These are phyloP conservation scores for Mortierella sp. DNA, from an alignment of 371 early-diverging fungal species.

Conservation along the genomic window DNA sequence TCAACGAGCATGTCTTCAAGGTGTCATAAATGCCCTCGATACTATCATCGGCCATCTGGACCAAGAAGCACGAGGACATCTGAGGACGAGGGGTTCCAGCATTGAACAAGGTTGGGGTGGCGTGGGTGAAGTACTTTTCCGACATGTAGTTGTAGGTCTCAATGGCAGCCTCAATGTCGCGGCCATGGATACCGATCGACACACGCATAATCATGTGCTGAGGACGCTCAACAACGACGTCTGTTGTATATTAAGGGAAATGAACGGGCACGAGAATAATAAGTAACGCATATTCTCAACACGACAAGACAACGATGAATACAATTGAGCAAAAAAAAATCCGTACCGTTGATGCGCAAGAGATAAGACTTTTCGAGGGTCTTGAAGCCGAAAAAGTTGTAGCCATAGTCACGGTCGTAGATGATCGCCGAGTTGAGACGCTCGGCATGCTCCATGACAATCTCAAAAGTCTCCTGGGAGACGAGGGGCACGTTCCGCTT, in stretches of 20 bases:
- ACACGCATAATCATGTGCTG: slow-evolving; percentile 99
- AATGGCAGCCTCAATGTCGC: slow-evolving; percentile 93
- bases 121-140: slow-evolving; percentile 97
- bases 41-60: slow-evolving; percentile 97
- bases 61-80: slow-evolving; percentile 97
- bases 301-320: not conserved
- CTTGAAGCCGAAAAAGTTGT: slow-evolving; percentile 99
- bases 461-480: slow-evolving; percentile 81
- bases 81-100: slow-evolving; percentile 98
- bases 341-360: slow-evolving; percentile 84
- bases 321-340: too few species aligned
- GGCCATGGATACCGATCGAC: slow-evolving; percentile 97
- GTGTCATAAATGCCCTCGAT: slow-evolving; percentile 99
- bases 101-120: slow-evolving; percentile 99
- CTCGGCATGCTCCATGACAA: slow-evolving; percentile 85
- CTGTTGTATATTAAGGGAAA: slow-evolving; percentile 3
- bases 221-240: slow-evolving; percentile 93
- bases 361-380: slow-evolving; percentile 98
- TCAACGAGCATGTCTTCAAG: slow-evolving; percentile 97
- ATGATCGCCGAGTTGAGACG: slow-evolving; percentile 93
- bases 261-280: not conserved
- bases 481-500: slow-evolving; percentile 89
- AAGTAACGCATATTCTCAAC: not conserved
- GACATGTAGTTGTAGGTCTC: slow-evolving; percentile 98
- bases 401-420: slow-evolving; percentile 96